Percentiles rank a stretch among this genome's conserved stretches.
Conservation (phyloP, 495 filamentous ascomycete genomes). For the Penicillium flavigenum region DNA sequence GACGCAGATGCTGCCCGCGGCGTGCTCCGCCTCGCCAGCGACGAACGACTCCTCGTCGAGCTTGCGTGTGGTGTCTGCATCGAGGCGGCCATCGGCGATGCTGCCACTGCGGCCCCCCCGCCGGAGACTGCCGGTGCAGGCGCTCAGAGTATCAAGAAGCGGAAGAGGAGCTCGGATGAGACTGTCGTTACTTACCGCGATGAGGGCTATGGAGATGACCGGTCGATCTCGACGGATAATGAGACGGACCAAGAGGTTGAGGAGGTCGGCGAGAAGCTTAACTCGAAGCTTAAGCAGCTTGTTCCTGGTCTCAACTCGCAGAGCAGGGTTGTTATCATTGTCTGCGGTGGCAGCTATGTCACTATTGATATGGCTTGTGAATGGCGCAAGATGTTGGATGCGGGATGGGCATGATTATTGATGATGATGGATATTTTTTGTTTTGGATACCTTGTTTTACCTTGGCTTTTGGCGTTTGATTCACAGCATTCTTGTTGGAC, state of each 20-base stretch:
- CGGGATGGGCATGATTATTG: constrained; percentile 38
- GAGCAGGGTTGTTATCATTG: constrained; percentile 76
- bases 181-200: constrained; percentile 23
- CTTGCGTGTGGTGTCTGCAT: constrained; percentile 78
- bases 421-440: constrained; percentile 10
- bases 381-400: constrained; percentile 55
- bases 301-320: constrained; percentile 54
- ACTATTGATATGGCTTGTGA: constrained; percentile 62
- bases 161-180: constrained; percentile 31
- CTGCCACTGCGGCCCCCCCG: constrained; percentile 17
- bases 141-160: constrained; percentile 33
- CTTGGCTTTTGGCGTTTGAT: constrained; percentile 7
- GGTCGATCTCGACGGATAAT: constrained; percentile 34
- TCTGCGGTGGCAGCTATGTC: constrained; percentile 83
- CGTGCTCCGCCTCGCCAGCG: constrained; percentile 73
- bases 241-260: constrained; percentile 33
- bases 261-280: constrained; percentile 21
- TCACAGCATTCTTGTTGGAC: not conserved
- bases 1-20: constrained; percentile 81
- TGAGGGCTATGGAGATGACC: constrained; percentile 46
- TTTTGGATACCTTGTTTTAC: constrained; percentile 8
- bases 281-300: constrained; percentile 58
- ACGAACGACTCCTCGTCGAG: constrained; percentile 79
- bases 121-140: constrained; percentile 19
- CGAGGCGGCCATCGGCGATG: constrained; percentile 53